Evolutionary conservation across 495 filamentous ascomycete species (phyloP), one percentile per base, ranked within the genome.

Genomic region (Pseudoneurospora amorphoporcata): DNA sequence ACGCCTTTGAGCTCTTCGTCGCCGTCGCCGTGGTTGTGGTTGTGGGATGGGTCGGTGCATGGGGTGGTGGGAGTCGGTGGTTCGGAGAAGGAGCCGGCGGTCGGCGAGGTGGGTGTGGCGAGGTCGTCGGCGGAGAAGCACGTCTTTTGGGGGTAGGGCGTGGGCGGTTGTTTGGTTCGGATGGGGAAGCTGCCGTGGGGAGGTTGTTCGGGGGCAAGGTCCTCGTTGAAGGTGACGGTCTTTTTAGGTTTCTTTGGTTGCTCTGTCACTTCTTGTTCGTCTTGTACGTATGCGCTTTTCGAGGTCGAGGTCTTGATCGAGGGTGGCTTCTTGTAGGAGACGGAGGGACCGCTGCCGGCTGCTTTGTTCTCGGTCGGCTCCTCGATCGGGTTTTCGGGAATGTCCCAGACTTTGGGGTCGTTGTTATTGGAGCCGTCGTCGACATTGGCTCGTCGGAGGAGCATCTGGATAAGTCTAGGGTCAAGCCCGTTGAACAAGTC

Each of bases 371-470:
- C 23, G 16, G 43, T 17, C 12, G 23, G 19, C 43, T 72, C 61
- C 47, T 58, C 17, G 9, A n/a, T 69, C 72, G 53, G 69, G 74
- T 72, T 74, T 76, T 72, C 68, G 72, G 10, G 68, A 72, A 70
- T 73, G 77, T 45, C 17, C 61, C 29, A 12, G 17, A 19, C 9
- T 23, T 23, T 16, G 58, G 9, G 12, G 61, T 16, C 17, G 40
- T 37, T 32, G 42, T 17, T 39, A 38, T 37, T 39, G 73, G 61
- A 17, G 70, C 16, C 4, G 72, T 94, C 90, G 53, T 95, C 91
- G 41, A 97, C 87, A 71, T 89, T 94, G 23, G 95, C 90, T 77
- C 92, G 88, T 71, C 88, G 89, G 2, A 98, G 84, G 41, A 98
- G 87, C 72, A 87, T 87, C 76, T 97, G 86, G 23, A 99, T 84